phyloP scores from a whole-genome alignment of 2,329 filamentous ascomycete genomes.

The Penicillium sp. region DNA sequence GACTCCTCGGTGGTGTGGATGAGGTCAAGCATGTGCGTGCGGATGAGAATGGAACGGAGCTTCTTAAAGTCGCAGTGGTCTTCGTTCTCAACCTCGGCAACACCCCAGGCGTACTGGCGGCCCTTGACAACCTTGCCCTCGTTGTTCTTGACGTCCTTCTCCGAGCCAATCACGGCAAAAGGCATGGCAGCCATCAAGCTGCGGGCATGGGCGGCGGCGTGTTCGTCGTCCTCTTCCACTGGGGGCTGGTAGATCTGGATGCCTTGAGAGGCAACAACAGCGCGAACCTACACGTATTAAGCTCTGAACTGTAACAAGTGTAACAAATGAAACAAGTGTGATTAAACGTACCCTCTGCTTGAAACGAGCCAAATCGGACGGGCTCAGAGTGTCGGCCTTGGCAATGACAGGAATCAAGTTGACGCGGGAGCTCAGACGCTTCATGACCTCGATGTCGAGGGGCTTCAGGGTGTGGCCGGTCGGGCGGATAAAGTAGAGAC shows the following conservation, averaged over 20 bases:
- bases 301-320: too few species aligned
- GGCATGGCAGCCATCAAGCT: conserved; percentile 96
- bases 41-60: conserved; percentile 95
- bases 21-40: conserved; percentile 98
- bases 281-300: conserved; percentile 72
- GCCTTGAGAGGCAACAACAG: conserved; percentile 94
- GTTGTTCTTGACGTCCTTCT: conserved; percentile 97
- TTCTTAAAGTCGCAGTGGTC: conserved; percentile 99
- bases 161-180: conserved; percentile 96
- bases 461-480: conserved; percentile 98
- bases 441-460: conserved; percentile 99
- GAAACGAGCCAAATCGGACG: conserved; percentile 84
- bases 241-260: conserved; percentile 99
- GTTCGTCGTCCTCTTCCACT: conserved; percentile 96
- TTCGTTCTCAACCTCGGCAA: conserved; percentile 98
- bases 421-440: conserved; percentile 94
- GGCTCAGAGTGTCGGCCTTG: conserved; percentile 97
- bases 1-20: conserved; percentile 99
- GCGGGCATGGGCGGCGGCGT: conserved; percentile 89
- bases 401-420: conserved; percentile 98
- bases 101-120: conserved; percentile 98
- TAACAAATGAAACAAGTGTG: background rate
- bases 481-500: conserved; percentile 97
- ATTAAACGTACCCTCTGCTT: conserved; percentile 72
- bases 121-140: conserved; percentile 98